These are phyloP conservation scores for Alisma plantagoaquatica DNA, from an alignment of 106 monocot species.

Conservation along the genomic window DNA sequence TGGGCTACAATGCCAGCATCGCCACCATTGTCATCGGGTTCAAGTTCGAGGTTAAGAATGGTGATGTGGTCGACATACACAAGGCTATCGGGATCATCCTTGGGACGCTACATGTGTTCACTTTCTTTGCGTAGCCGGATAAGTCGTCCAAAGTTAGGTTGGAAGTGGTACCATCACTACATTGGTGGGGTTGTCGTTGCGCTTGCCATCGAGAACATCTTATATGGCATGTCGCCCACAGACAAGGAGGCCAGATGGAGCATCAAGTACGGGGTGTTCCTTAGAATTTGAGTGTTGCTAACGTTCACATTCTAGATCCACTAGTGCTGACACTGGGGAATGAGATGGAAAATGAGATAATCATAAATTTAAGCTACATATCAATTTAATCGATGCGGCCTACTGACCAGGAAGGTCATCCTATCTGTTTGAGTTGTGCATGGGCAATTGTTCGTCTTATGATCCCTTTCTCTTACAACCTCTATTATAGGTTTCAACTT, in stretches of 20 bases:
- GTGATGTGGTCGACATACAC: slow-evolving; percentile 20
- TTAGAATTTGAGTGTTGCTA: slow-evolving; percentile 18
- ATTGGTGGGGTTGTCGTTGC: slow-evolving; percentile 26
- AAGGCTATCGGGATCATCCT: slow-evolving; percentile 30
- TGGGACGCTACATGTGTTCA: slow-evolving; percentile 15
- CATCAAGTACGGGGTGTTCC: slow-evolving; percentile 29
- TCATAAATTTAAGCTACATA: too few species aligned
- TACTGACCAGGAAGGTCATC: too few species aligned
- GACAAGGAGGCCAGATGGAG: slow-evolving; percentile 14
- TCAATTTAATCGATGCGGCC: too few species aligned
- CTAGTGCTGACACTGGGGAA: not conserved
- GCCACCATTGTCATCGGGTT: slow-evolving; percentile 35
- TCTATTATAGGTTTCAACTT: too few species aligned
- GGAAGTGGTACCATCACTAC: slow-evolving; percentile 52
- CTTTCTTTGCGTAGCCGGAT: slow-evolving; percentile 28
- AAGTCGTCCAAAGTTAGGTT: slow-evolving; percentile 38
- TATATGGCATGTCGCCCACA: slow-evolving; percentile 27
- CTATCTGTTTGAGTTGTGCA: too few species aligned
- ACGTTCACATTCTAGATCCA: slow-evolving; percentile 18
- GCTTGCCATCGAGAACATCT: slow-evolving; percentile 30
- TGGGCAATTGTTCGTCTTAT: too few species aligned
- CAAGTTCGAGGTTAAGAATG: slow-evolving; percentile 22
- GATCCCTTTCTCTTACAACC: too few species aligned
- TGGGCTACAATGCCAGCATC: slow-evolving; percentile 40
- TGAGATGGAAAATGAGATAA: too few species aligned